Conservation (phyloP, 225 moss, liverwort and hornwort species). For the Physcomitrellopsis africana region DNA sequence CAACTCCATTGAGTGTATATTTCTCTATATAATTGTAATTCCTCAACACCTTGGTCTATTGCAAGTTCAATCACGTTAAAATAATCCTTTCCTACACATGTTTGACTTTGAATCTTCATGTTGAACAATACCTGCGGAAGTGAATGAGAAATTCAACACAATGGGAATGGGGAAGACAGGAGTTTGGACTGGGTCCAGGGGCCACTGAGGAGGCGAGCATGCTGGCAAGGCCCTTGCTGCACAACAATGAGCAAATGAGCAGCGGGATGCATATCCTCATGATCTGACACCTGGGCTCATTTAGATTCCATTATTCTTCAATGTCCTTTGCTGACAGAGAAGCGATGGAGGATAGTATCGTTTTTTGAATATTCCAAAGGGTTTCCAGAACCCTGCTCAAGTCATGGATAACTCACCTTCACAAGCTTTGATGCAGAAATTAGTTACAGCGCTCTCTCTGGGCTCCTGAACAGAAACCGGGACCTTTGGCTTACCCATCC, state of each 20-base stretch:
- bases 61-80: no score
- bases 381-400: no score
- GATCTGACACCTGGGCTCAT: not conserved
- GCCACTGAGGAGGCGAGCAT: not conserved
- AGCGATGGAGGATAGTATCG: not conserved
- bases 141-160: not conserved
- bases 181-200: constrained; percentile 1
- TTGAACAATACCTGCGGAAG: not conserved
- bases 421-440: no score
- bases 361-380: not conserved
- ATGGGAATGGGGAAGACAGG: not conserved
- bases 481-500: no score
- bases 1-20: no score
- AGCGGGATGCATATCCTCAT: constrained; percentile 24
- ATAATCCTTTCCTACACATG: no score
- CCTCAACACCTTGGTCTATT: no score
- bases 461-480: no score
- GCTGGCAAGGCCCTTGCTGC: not conserved
- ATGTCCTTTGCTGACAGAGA: not conserved
- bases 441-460: no score
- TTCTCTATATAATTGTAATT: no score
- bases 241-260: constrained; percentile 14
- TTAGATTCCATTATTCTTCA: not conserved
- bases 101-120: no score
- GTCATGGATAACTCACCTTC: not conserved